Base-by-base conservation (phyloP, 1,284 basidiomycete species). In the Ganoderma lucidum region DNA sequence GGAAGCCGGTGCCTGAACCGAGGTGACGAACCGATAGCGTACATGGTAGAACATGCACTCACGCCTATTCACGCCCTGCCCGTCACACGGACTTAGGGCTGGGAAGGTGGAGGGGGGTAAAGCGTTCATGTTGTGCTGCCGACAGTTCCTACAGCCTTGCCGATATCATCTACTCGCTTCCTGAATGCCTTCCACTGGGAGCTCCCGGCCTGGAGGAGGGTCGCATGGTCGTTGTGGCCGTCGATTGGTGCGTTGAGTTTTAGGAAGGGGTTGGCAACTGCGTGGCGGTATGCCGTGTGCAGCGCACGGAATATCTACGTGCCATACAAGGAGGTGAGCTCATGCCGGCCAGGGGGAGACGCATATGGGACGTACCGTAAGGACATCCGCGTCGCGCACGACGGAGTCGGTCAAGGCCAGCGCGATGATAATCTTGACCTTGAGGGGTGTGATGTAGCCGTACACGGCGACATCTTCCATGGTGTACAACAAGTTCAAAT, bases 391-490 rank as follows among this genome's bases (percentile, higher is more conserved):
- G 76, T 95, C 93, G 41, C 88, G 86, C n/a, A 94, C 88, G 19
- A 94, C 86, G 17, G 90, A 83, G 77, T 95, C 93, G n/a, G 92
- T 88, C 72, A 94, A 80, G 23, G 92, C 88, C 63, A 95, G 80
- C 2, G 91, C 90, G 62, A 94, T 78, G 70, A 95, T 86, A 76
- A 95, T 94, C 82, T 94, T 94, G 74, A 94, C 86, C 77, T 90
- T 93, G 74, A 93, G 81, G 6, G 93, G 92, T 12, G 93, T 94
- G 66, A 95, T 87, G 79, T 93, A 95, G 23, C 93, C 93, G 78
- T 95, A 94, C 9, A 93, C 92, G 2, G 92, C 92, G 53, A 93
- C 88, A 74, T 94, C 93, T 79, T 95, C 93, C 84, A 95, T 90
- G 35, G 90, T 86, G 77, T 93, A 94, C 39, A 95, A 78, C 67